phyloP scores from a whole-genome alignment of 2,329 filamentous ascomycete species.

The Cladophialophora psammophila region DNA sequence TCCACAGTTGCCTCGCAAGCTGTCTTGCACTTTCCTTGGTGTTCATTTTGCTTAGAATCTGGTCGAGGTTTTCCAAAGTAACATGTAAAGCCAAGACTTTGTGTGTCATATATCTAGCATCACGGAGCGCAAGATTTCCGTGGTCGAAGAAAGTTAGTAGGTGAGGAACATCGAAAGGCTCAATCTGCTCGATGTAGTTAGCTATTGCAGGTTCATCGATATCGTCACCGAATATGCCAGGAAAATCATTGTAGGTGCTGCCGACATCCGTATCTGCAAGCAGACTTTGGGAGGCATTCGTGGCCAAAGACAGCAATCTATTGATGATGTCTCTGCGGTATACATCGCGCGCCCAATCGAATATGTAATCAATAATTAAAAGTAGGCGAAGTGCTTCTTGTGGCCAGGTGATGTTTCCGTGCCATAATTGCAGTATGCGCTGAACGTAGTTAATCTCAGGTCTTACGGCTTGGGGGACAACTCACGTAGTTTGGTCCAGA shows the following conservation, averaged over 20 bases:
- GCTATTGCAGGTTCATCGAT: not conserved
- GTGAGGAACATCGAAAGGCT: not conserved
- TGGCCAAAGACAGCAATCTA: not conserved
- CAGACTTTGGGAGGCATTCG: conserved; percentile 2
- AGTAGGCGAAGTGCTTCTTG: not conserved
- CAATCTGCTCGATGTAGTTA: not conserved
- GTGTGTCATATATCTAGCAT: conserved; percentile 1
- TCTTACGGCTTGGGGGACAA: not conserved
- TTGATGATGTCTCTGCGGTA: conserved; percentile 4
- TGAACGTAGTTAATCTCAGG: not conserved
- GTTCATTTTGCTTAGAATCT: not conserved
- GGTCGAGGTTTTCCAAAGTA: conserved; percentile 6
- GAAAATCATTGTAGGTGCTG: not conserved
- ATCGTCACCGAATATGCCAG: not conserved
- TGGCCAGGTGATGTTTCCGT: not conserved
- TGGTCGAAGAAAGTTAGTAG: not conserved
- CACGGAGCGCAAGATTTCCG: not conserved
- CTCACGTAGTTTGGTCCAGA: conserved; percentile 5
- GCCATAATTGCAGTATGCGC: conserved; percentile 4
- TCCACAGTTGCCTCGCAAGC: conserved; percentile 2
- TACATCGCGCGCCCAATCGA: conserved; percentile 15
- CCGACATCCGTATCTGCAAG: not conserved
- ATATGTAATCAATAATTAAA: conserved; percentile 5
- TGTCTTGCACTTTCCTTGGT: not conserved
- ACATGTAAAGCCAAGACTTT: not conserved